Evolutionary conservation across 2,329 filamentous ascomycete genomes (phyloP).

Genomic region (Bipolaris zeicola): DNA sequence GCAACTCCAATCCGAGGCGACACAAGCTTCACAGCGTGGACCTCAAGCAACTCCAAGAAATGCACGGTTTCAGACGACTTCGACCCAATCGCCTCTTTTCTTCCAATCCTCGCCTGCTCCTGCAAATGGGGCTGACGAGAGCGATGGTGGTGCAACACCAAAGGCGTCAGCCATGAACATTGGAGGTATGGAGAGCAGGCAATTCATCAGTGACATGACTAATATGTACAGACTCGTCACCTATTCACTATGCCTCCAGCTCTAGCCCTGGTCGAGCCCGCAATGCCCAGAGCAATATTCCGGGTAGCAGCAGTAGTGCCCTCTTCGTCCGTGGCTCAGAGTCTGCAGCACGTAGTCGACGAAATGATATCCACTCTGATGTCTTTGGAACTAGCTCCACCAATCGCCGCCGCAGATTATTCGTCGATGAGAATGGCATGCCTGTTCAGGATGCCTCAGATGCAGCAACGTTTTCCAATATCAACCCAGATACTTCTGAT

Average conservation of each 20-base stretch:
- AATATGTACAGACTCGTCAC: conserved; percentile 75
- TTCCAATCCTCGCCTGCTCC: conserved; percentile 67
- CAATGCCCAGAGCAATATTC: conserved; percentile 68
- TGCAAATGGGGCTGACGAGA: conserved; percentile 51
- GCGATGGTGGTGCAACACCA: conserved; percentile 71
- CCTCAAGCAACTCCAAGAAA: conserved; percentile 55
- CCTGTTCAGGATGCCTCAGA: conserved; percentile 62
- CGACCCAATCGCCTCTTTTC: conserved; percentile 75
- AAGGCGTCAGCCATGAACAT: conserved; percentile 65
- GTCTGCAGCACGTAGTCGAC: conserved; percentile 67
- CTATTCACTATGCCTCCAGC: conserved; percentile 87
- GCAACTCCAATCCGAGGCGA: conserved; percentile 52
- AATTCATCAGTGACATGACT: conserved; percentile 16
- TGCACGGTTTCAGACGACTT: conserved; percentile 49
- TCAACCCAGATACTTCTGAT: conserved; percentile 86
- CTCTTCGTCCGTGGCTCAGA: conserved; percentile 74
- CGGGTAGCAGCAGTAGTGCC: conserved; percentile 82
- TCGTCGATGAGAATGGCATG: conserved; percentile 68
- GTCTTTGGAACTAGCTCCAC: conserved; percentile 54
- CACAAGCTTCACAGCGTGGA: conserved; percentile 47
- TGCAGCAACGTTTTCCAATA: conserved; percentile 67
- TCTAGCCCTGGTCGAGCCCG: conserved; percentile 76
- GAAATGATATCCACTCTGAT: conserved; percentile 88
- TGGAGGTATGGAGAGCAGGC: conserved; percentile 61
- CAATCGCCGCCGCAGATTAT: conserved; percentile 61